These are phyloP conservation scores for Pseudocercospora fuligena DNA, from an alignment of 2,329 filamentous ascomycete species.

Conservation along the genomic window DNA sequence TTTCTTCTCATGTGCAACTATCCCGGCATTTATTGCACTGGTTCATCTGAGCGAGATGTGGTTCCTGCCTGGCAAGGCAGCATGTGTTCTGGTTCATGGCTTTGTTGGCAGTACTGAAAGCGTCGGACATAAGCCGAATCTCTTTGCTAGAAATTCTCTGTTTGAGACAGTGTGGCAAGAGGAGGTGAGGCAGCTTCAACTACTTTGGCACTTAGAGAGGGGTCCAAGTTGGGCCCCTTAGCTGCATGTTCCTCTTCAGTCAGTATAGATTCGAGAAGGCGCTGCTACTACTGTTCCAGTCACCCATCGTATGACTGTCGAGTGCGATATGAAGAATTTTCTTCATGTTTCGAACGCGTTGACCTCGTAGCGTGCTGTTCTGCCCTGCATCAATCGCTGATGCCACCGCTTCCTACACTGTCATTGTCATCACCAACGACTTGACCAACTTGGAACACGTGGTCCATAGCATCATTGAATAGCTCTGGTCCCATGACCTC, in stretches of 20 bases:
- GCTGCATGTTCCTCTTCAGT: too few relatives aligned
- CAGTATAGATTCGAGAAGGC: too few relatives aligned
- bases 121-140: neutral
- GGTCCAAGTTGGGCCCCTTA: too few relatives aligned
- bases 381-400: constrained; percentile 24
- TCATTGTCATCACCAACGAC: constrained; percentile 42
- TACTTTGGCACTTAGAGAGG: too few relatives aligned
- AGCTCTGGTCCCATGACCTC: constrained; percentile 68
- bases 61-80: neutral
- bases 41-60: neutral
- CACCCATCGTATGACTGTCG: too few relatives aligned
- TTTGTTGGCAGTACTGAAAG: neutral
- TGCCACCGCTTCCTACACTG: constrained; percentile 27
- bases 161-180: too few relatives aligned
- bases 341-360: neutral
- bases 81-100: neutral
- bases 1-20: too few relatives aligned
- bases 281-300: too few relatives aligned
- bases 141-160: neutral
- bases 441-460: constrained; percentile 62
- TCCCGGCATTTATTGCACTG: too few relatives aligned
- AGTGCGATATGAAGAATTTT: too few relatives aligned
- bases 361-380: neutral
- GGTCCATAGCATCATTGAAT: constrained; percentile 66
- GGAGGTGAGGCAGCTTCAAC: too few relatives aligned